Evolutionary conservation across 306 rosid species (phyloP).

Genomic region (Bauhinia variegata): DNA sequence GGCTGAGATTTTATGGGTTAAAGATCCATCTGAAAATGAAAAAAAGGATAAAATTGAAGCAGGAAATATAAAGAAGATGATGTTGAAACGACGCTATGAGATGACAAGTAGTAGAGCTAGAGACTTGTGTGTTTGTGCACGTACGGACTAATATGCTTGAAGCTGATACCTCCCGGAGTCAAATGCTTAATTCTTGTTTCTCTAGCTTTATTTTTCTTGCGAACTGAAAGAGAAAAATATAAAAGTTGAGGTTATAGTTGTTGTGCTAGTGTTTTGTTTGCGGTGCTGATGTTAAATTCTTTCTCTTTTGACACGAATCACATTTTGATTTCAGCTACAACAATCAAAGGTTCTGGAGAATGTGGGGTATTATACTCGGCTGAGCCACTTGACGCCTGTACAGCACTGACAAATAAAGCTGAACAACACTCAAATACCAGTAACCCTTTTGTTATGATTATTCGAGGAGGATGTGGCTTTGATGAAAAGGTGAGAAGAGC

Average conservation of each 20-base stretch:
- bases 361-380: conserved; percentile 77
- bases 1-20: neutral
- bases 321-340: conserved; percentile 71
- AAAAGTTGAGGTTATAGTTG: too few relatives aligned
- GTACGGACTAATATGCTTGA: neutral
- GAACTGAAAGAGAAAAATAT: too few relatives aligned
- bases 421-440: conserved; percentile 47
- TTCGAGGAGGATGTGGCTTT: conserved; percentile 96
- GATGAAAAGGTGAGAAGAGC: conserved; percentile 93
- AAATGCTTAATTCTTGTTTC: too few relatives aligned
- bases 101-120: conserved; percentile 24
- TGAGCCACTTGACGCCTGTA: conserved; percentile 91
- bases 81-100: conserved; percentile 24
- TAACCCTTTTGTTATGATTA: conserved; percentile 68
- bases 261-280: too few relatives aligned
- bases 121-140: conserved; percentile 16
- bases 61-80: neutral
- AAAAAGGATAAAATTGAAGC: neutral
- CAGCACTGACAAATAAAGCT: conserved; percentile 63
- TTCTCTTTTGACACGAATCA: conserved; percentile 33
- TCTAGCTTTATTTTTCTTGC: too few relatives aligned
- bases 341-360: conserved; percentile 74
- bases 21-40: neutral
- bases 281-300: too few relatives aligned
- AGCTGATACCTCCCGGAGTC: too few relatives aligned